Evolutionary conservation across 2,329 filamentous ascomycete genomes (phyloP), one percentile per base, ranked within the genome.

Genomic region (Aspergillus sp.): DNA sequence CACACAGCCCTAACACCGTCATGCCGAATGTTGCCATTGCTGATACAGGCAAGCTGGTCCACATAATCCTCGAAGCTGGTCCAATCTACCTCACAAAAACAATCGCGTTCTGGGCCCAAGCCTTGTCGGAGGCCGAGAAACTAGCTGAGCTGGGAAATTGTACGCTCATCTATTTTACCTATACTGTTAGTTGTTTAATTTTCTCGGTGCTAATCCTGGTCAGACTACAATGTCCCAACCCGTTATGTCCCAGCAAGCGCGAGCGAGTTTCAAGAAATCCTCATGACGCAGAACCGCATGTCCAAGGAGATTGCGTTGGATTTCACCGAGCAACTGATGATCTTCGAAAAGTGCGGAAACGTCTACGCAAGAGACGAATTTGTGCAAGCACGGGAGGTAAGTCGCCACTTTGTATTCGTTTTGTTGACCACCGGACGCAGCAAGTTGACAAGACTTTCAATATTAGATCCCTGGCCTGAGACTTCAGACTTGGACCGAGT

Each of bases 321-420:
- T 21, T 61, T 61, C 45, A 53, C 59, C 3, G 59, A 61, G 52
- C 59, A 61, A 39, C 35, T 61, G 27, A 27, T 58, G 48, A 61
- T 61, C 15, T 61, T 61, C 33, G 59, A 61, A 17, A 47, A 45
- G 12, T 61, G 52, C 17, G 56, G 56, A 4, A 61, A 61, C 15
- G 52, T 61, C 25, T 61, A 61, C 33, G 56, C 52, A 12, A n/a
- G 37, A 11, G 25, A 43, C 4, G 56, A 58, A 39, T 56, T 58
- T 47, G 54, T 21, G 49, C 60, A 52, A 14, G 41, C 50, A 27
- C 7, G 6, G 9, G 39, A 44, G 9, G 50, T 31, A 43, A 6
- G 50, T 35, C 12, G 12, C 41, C 11, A 12, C 17, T 5, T 44
- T 44, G 19, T 9, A 43, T 43, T n/a, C 1, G n/a, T 19, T 9